Percentiles rank a stretch among this genome's conserved stretches.
Evolutionary conservation across 495 filamentous ascomycete species (phyloP).

Genomic region (Xylaria palmicola): DNA sequence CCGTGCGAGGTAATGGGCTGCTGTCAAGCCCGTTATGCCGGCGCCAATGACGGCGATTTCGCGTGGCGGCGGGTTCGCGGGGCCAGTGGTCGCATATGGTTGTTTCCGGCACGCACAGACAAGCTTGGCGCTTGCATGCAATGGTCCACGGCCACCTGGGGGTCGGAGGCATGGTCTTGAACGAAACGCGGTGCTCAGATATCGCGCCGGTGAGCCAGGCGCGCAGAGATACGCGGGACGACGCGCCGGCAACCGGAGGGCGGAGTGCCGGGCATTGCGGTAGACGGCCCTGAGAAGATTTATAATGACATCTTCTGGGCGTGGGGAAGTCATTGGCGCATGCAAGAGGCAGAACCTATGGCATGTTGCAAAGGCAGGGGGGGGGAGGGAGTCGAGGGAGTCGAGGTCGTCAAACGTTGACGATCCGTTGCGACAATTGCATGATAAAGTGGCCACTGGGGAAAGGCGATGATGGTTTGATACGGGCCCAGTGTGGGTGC

Average conservation of each 20-base stretch:
- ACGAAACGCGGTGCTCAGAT: conserved; percentile 17
- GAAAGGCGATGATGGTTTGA: no score
- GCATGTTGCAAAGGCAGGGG: conserved; percentile 14
- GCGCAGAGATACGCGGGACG: conserved; percentile 1
- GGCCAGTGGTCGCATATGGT: conserved; percentile 20
- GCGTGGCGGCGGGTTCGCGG: conserved; percentile 30
- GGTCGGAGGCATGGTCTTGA: not conserved
- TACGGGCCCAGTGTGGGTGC: no score
- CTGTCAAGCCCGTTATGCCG: conserved; percentile 85
- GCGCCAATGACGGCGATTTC: conserved; percentile 77
- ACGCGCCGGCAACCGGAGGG: not conserved
- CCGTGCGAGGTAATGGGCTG: conserved; percentile 70
- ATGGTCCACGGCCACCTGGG: conserved; percentile 2
- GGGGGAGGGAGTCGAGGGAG: not conserved
- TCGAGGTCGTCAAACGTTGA: not conserved
- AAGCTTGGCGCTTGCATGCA: conserved; percentile 5
- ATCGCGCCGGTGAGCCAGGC: conserved; percentile 11
- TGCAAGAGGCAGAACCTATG: conserved; percentile 10
- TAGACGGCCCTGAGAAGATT: conserved; percentile 22
- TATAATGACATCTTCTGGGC: conserved; percentile 22
- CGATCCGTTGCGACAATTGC: no score
- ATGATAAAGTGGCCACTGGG: no score
- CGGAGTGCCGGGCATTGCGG: conserved; percentile 17
- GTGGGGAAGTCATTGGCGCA: conserved; percentile 25
- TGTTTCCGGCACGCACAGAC: not conserved